Evolutionary conservation across 441 rosid genomes (phyloP), one percentile per base, ranked within the genome.

Genomic region (Syzygium malaccense): DNA sequence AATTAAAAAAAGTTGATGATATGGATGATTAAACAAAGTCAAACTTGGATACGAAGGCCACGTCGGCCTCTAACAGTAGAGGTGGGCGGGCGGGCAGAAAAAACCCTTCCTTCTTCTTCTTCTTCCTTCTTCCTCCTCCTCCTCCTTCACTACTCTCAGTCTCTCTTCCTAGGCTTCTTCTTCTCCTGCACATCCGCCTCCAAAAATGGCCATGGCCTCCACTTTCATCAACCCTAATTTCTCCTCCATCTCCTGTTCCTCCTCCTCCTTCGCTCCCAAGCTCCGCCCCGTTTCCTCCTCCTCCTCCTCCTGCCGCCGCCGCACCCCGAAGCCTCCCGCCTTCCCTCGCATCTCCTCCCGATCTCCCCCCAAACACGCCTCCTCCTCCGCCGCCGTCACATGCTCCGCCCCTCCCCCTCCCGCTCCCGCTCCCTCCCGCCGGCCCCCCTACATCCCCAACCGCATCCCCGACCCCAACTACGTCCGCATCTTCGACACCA

Each of bases 401-500:
- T 92, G 91, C 89, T 91, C 94, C 78, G 84, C 87, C 87, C 14
- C 88, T 89, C 28, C 88, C 33, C 85, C 92, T 88, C 89, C 37
- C 57, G 20, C 85, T 41, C 57, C 83, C 48, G 58, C 89, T 25
- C 85, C 30, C 19, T 49, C 62, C 48, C 91, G 90, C 90, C 96
- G 95, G 3, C 98, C 99, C 0, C 91, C 91, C 0, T 96, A 96
- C 91, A 87, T 96, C 87, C 99, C 99, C 55, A 92, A 90, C 93
- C 95, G 88, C 68, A 96, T 97, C 62, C 85, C 95, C 5, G 95
- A 95, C 91, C 97, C 99, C 37, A 90, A 89, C 79, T 98, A 96
- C 87, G 96, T 98, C 87, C 96, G 99, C 41, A 75, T 98, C 88
- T 98, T 97, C 89, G 99, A 96, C 88, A 96, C 99, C 18, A 96